phyloP scores from a whole-genome alignment of 441 rosid genomes.

The Viola pubescens region DNA sequence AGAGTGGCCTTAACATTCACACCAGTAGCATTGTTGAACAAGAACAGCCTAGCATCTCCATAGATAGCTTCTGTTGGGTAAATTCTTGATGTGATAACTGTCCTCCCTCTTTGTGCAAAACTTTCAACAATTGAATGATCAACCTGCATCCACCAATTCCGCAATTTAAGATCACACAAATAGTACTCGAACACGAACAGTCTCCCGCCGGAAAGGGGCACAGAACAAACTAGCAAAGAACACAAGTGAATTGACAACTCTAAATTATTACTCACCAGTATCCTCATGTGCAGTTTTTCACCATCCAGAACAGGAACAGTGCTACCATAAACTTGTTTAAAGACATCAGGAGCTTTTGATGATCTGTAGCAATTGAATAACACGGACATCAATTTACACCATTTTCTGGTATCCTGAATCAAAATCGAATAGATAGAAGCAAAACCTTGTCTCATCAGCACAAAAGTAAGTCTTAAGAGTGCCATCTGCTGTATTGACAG shows the following conservation, averaged over 20 bases:
- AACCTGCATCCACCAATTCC: conserved; percentile 33
- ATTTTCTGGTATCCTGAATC: not conserved
- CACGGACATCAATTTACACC: not conserved
- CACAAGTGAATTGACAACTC: no score
- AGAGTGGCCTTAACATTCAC: conserved; percentile 48
- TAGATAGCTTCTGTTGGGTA: conserved; percentile 82
- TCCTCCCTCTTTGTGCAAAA: conserved; percentile 87
- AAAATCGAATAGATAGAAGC: no score
- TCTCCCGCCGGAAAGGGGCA: no score
- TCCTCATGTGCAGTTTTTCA: conserved; percentile 62
- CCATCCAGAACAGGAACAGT: conserved; percentile 63
- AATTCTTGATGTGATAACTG: conserved; percentile 64
- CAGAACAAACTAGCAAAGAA: no score
- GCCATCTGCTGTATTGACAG: conserved; percentile 45
- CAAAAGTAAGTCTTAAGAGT: conserved; percentile 58
- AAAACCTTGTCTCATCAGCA: conserved; percentile 59
- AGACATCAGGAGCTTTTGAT: conserved; percentile 60
- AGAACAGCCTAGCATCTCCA: conserved; percentile 58
- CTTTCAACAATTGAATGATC: conserved; percentile 92
- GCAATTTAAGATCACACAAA: not conserved
- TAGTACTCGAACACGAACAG: no score
- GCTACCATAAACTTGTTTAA: conserved; percentile 54
- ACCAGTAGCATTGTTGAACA: conserved; percentile 81
- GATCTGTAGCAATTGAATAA: conserved; percentile 37
- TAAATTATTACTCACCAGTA: conserved; percentile 37